Evolutionary conservation across 2,329 filamentous ascomycete species (phyloP).

Genomic region (Epichloe sylvatica): DNA sequence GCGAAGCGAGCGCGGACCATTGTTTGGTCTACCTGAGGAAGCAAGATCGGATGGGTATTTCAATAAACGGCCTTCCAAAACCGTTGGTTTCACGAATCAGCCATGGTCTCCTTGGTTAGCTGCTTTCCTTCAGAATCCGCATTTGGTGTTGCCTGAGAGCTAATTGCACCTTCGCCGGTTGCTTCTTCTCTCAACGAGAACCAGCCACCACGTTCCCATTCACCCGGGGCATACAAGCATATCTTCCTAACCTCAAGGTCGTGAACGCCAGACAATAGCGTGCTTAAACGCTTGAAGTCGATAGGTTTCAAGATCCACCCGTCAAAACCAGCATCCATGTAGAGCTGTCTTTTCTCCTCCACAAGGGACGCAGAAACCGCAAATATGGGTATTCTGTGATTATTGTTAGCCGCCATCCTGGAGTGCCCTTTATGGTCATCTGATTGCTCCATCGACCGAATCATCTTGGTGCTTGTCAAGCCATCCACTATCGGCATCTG

Average conservation of each 20-base stretch:
- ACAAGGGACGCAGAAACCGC: slow-evolving; percentile 73
- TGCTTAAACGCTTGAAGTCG: slow-evolving; percentile 60
- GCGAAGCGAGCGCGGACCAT: neutral
- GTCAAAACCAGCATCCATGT: slow-evolving; percentile 69
- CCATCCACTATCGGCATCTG: slow-evolving; percentile 95
- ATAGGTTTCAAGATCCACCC: slow-evolving; percentile 87
- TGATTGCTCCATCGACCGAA: slow-evolving; percentile 55
- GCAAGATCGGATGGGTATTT: neutral
- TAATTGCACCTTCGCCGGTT: slow-evolving; percentile 5
- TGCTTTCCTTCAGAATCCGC: slow-evolving; percentile 8
- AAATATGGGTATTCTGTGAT: slow-evolving; percentile 64
- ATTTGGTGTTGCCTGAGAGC: slow-evolving; percentile 16
- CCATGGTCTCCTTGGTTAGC: neutral
- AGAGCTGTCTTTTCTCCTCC: slow-evolving; percentile 53
- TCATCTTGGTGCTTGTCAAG: slow-evolving; percentile 68
- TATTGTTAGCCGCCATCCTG: slow-evolving; percentile 43
- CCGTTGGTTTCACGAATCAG: neutral
- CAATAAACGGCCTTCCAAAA: neutral
- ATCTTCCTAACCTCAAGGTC: slow-evolving; percentile 41
- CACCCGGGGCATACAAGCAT: slow-evolving; percentile 55
- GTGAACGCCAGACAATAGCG: slow-evolving; percentile 55
- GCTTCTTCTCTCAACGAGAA: slow-evolving; percentile 29
- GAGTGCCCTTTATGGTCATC: slow-evolving; percentile 38
- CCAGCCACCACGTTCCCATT: slow-evolving; percentile 84
- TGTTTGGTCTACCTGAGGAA: neutral